phyloP scores from a whole-genome alignment of 495 filamentous ascomycete species.

The Podospora pseudocomata region DNA sequence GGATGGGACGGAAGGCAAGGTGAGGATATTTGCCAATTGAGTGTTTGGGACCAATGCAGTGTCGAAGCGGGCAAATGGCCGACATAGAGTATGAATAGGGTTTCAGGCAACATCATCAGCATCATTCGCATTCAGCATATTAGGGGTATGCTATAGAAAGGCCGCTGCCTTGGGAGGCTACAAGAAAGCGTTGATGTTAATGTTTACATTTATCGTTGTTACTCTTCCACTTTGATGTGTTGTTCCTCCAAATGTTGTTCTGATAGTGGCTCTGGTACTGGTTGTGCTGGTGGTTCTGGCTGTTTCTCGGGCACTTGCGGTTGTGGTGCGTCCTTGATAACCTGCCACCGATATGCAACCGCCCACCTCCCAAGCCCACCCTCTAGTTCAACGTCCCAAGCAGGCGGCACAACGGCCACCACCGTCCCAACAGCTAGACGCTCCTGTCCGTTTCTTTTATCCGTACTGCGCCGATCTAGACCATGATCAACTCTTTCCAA shows the following conservation, averaged over 20 bases:
- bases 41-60: neutral
- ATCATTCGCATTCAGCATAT: neutral
- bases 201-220: neutral
- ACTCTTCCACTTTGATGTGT: neutral
- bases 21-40: slow-evolving; percentile 19
- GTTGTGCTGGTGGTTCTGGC: neutral
- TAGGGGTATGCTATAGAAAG: neutral
- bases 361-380: slow-evolving; percentile 32
- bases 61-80: neutral
- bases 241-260: neutral
- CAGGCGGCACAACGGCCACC: slow-evolving; percentile 38
- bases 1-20: slow-evolving; percentile 18
- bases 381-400: slow-evolving; percentile 42
- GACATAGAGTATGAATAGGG: neutral
- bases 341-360: slow-evolving; percentile 46
- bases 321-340: slow-evolving; percentile 6
- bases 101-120: neutral
- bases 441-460: slow-evolving; percentile 3
- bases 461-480: slow-evolving; percentile 6
- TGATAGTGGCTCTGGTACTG: too few relatives aligned
- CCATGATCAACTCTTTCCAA: neutral
- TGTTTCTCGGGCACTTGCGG: neutral
- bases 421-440: slow-evolving; percentile 30
- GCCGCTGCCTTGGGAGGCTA: too few relatives aligned
- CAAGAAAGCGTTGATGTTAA: neutral